Conservation (phyloP, 192 early-diverging fungal species). For the Endogone sp. region DNA sequence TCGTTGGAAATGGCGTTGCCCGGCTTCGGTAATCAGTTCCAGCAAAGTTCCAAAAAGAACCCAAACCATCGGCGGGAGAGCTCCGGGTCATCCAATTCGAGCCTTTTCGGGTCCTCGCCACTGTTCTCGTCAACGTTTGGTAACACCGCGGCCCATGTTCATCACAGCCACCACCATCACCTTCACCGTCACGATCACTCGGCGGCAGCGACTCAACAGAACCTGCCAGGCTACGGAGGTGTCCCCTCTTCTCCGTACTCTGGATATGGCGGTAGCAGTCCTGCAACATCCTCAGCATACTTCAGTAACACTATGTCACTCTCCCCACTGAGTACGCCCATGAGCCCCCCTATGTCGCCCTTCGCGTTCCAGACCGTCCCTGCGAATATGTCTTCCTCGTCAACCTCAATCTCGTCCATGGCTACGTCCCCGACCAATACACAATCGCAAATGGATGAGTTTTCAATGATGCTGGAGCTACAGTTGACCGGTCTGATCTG, state of each 20-base stretch:
- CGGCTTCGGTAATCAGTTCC: not conserved
- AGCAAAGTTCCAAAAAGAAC: not conserved
- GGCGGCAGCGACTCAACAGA: too few species aligned
- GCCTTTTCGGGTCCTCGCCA: not conserved
- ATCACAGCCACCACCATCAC: too few species aligned
- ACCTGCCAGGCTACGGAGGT: not conserved
- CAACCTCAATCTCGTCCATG: conserved; percentile 18
- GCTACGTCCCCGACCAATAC: conserved; percentile 5
- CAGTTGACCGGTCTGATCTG: conserved; percentile 26
- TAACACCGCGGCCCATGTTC: not conserved
- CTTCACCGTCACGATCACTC: not conserved
- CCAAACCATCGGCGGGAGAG: not conserved
- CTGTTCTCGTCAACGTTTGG: not conserved
- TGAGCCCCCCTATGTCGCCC: not conserved
- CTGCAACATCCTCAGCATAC: not conserved
- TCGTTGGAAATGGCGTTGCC: not conserved
- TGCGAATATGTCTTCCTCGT: conserved; percentile 12
- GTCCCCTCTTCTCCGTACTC: not conserved
- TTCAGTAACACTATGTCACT: not conserved
- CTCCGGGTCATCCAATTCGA: not conserved
- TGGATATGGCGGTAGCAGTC: not conserved
- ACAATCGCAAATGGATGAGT: conserved; percentile 27
- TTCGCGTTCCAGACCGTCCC: not conserved
- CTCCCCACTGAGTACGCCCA: not conserved
- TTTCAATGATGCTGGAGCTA: conserved; percentile 23